Evolutionary conservation across 768 basidiomycete species (phyloP).

Genomic region (Gelatoporia subvermispora): DNA sequence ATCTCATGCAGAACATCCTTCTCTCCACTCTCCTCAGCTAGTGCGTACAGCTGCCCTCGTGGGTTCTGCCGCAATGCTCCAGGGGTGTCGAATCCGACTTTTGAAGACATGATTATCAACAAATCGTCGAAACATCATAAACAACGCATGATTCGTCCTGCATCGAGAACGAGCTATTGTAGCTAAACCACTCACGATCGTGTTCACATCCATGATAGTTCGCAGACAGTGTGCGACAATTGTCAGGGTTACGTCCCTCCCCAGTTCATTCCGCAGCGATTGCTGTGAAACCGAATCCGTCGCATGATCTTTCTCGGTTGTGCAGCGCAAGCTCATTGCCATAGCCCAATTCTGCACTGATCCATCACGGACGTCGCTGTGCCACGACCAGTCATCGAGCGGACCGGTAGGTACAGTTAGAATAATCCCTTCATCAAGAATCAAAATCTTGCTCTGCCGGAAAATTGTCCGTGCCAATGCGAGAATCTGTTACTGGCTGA

Average conservation of each 20-base stretch:
- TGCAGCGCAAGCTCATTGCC: neutral
- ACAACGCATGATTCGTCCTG: slow-evolving; percentile 30
- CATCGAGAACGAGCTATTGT: slow-evolving; percentile 37
- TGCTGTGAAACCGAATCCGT: slow-evolving; percentile 55
- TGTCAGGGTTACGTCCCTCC: slow-evolving; percentile 42
- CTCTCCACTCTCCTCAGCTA: slow-evolving; percentile 56
- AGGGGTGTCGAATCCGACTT: slow-evolving; percentile 50
- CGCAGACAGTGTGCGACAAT: slow-evolving; percentile 58
- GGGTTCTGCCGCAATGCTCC: slow-evolving; percentile 43
- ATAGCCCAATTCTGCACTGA: slow-evolving; percentile 2
- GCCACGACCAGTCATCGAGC: neutral
- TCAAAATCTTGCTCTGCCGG: slow-evolving; percentile 48
- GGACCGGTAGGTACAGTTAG: neutral
- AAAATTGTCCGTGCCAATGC: slow-evolving; percentile 57
- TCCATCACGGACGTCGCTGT: slow-evolving; percentile 44
- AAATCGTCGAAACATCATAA: neutral
- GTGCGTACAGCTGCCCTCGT: slow-evolving; percentile 40
- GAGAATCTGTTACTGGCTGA: slow-evolving; percentile 61
- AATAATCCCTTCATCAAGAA: slow-evolving; percentile 47
- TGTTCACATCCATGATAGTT: slow-evolving; percentile 60
- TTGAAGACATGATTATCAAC: neutral
- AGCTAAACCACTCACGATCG: slow-evolving; percentile 35
- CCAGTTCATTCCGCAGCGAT: slow-evolving; percentile 44
- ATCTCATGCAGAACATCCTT: slow-evolving; percentile 41
- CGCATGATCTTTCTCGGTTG: slow-evolving; percentile 37